Evolutionary conservation across 257 asterid genomes (phyloP).

Genomic region (Osmanthus fragrans): DNA sequence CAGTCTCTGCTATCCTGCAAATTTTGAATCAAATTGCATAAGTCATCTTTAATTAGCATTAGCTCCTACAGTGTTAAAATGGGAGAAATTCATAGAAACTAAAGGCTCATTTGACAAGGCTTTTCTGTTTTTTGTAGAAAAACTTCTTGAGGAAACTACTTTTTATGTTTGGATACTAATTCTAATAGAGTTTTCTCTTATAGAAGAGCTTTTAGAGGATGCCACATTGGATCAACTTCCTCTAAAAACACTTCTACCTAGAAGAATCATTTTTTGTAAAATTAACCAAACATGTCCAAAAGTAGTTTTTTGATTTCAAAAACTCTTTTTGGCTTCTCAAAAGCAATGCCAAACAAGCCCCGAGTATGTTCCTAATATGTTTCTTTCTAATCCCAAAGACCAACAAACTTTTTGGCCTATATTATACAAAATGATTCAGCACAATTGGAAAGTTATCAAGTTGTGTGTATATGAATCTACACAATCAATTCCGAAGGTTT

Average conservation of each 20-base stretch:
- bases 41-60: not conserved
- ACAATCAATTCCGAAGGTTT: not conserved
- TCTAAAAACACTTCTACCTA: no score
- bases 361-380: not conserved
- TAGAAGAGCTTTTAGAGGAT: no score
- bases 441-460: not conserved
- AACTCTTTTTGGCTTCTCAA: no score
- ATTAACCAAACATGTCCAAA: no score
- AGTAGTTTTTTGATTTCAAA: no score
- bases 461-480: not conserved
- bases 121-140: no score
- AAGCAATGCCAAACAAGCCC: no score
- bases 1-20: conserved; percentile 67
- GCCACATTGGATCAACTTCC: no score
- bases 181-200: no score
- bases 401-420: not conserved
- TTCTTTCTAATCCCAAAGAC: not conserved
- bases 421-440: not conserved
- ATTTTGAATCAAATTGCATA: conserved; percentile 19
- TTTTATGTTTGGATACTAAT: no score
- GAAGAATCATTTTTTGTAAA: no score
- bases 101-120: not conserved
- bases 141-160: no score
- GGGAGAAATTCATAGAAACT: conserved; percentile 1
- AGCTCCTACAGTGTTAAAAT: not conserved